phyloP scores from a whole-genome alignment of 2,329 filamentous ascomycete genomes.

The Epichloe glyceriae region DNA sequence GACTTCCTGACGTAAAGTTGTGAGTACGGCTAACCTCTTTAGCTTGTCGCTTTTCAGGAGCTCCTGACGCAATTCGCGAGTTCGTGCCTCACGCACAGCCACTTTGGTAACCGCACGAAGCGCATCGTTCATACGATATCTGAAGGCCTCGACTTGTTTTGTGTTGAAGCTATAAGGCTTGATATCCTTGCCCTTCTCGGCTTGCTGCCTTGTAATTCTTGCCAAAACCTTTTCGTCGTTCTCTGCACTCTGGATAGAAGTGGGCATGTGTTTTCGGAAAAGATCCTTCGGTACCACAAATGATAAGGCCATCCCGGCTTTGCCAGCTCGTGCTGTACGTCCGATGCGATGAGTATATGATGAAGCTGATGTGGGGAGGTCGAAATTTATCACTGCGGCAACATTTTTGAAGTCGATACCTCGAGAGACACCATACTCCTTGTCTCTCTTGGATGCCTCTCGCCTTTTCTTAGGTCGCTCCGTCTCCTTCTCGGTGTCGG shows the following conservation, averaged over 20 bases:
- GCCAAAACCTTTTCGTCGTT: constrained; percentile 75
- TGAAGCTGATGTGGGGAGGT: constrained; percentile 75
- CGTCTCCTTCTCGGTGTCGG: constrained; percentile 14
- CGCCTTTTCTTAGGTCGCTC: constrained; percentile 18
- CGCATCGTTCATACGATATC: constrained; percentile 90
- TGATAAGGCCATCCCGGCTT: constrained; percentile 88
- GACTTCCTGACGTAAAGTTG: not conserved
- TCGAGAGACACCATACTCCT: constrained; percentile 88
- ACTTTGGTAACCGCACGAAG: constrained; percentile 80
- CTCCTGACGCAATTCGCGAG: constrained; percentile 77
- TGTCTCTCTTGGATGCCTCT: constrained; percentile 50
- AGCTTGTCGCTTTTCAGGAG: constrained; percentile 89
- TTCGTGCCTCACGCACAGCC: constrained; percentile 78
- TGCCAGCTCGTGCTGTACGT: constrained; percentile 79
- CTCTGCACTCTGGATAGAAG: constrained; percentile 59
- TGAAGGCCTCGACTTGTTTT: constrained; percentile 83
- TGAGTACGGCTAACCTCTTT: constrained; percentile 40
- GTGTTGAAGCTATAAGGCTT: constrained; percentile 93
- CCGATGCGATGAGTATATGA: constrained; percentile 97
- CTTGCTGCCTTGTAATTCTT: constrained; percentile 68
- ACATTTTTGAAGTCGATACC: constrained; percentile 95
- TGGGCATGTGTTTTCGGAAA: constrained; percentile 83
- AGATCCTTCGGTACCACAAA: constrained; percentile 76
- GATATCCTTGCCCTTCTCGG: constrained; percentile 65
- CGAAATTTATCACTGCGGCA: constrained; percentile 90